Evolutionary conservation across 345 rosid species (phyloP), one percentile per base, ranked within the genome.

Genomic region (Punica granatum): DNA sequence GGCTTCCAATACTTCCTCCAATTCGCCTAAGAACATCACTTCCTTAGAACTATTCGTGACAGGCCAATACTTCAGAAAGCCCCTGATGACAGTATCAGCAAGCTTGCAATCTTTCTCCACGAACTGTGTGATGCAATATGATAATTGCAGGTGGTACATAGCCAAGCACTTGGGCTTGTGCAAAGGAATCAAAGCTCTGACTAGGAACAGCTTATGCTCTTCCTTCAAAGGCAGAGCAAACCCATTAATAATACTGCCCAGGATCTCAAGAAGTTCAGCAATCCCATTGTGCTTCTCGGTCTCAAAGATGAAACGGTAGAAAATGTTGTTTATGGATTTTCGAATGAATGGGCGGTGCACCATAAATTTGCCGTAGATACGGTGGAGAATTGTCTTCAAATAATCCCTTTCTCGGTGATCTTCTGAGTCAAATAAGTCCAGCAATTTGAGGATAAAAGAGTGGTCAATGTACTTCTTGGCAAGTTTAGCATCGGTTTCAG

Each of bases 281-380:
- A 72, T 60, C 58, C 75, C 75, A 48, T 72, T 66, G 61, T 72
- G 75, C 70, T 72, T 72, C 70, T 72, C 75, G 23, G 70, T 72
- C 61, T 72, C 75, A 4, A 72, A 66, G 33, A 72, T 72, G 49
- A 72, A 72, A 6, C 67, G 37, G 70, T 66, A 72, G 58, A 72
- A 72, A 43, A 72, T 72, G 53, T 72, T 72, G 70, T 72, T 72
- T 39, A 72, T 72, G 25, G 65, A 51, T 67, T 72, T 72, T 32
- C 75, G 61, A 36, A 72, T 72, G 59, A 65, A 72, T 35, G 74
- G 74, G 46, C 74, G 74, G 36, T 72, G 70, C 15, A 72, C 75
- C 70, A 72, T 72, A 43, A 72, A 72, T 49, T 72, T 72, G 36
- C 75, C 75, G 8, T 72, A 72, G 46, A 72, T 66, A 42, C 75